A percentile compares a stretch with the other conserved stretches of the same genome.
Conservation (phyloP, 2,329 filamentous ascomycete genomes). For the Alternaria sp. region DNA sequence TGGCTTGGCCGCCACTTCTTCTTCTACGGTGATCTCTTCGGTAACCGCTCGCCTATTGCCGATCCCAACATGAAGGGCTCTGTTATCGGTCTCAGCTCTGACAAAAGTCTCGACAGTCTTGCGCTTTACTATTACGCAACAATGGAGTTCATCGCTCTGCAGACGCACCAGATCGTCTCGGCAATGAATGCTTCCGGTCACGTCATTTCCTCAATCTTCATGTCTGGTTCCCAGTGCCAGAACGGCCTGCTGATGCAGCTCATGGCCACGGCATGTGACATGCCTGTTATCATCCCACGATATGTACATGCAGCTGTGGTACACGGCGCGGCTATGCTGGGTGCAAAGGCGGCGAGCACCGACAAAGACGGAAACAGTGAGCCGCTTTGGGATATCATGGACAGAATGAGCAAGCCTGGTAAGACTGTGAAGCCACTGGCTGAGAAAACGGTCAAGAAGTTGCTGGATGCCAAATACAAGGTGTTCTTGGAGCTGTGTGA, state of each 20-base stretch:
- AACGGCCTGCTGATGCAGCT: constrained; percentile 92
- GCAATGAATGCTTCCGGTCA: constrained; percentile 93
- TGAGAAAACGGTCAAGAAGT: constrained; percentile 75
- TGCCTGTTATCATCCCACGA: constrained; percentile 91
- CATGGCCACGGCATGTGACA: constrained; percentile 86
- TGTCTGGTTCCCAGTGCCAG: constrained; percentile 98
- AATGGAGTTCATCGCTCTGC: constrained; percentile 97
- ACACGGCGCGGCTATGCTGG: constrained; percentile 97
- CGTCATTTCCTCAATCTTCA: constrained; percentile 90
- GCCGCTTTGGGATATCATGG: constrained; percentile 95
- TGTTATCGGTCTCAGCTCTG: constrained; percentile 84
- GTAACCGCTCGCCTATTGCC: constrained; percentile 92
- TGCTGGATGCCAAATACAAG: constrained; percentile 89
- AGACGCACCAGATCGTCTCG: constrained; percentile 94
- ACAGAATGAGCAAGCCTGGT: constrained; percentile 93
- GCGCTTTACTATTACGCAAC: constrained; percentile 94
- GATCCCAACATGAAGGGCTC: constrained; percentile 93
- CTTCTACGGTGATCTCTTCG: constrained; percentile 98
- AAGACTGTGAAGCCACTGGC: constrained; percentile 79
- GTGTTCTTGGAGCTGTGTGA: constrained; percentile 94
- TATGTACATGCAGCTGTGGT: constrained; percentile 97
- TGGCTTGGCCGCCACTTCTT: constrained; percentile 94
- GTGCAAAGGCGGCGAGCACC: constrained; percentile 92
- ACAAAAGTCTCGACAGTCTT: constrained; percentile 86
- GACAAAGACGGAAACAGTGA: constrained; percentile 80